Base-by-base conservation (phyloP, 768 basidiomycete species). In the Pulveroboletus sp. region DNA sequence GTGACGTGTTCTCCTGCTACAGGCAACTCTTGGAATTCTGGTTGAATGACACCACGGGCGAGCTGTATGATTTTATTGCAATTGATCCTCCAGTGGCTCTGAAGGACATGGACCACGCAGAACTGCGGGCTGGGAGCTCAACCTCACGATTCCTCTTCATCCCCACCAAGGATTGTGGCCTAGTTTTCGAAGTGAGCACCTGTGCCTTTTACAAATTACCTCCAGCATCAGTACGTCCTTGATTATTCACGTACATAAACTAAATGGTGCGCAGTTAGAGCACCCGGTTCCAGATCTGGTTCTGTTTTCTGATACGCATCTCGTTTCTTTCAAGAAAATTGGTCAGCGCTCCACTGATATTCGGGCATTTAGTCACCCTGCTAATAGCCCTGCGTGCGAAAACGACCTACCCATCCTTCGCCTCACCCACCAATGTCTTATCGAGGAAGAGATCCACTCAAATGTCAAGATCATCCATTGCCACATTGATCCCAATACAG, bases 131-230 rank as follows among this genome's bases (percentile, higher is more conserved):
- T 4, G 34, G 36, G 20, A 40, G 12, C 25, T 9, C 9, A 27
- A 27, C 25, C 19, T 38, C 40, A 6, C 45, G 11, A 11, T 37
- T 50, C 16, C 27, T 55, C n/a, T 32, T 16, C 23, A 44, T 50
- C 14, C 11, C 6, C 0, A 5, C 5, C 1, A 0, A 0, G 4
- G 4, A 1, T 5, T 0, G 0, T 24, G 1, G 7, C 4, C 2
- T 25, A 2, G 29, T 49, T 11, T 21, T 49, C 19, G 52, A 55
- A 14, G 36, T n/a, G 7, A 43, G 19, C 38, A 46, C 33, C 10
- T 37, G 33, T 12, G 2, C n/a, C 9, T 49, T 46, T 2, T 37
- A 49, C 25, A 27, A 27, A 27, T 9, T 27, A 27, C 25, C 25
- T 27, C 25, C 25, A 27, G n/a, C n/a, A n/a, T 27, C 25, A n/a